These are phyloP conservation scores for Brettanomyces bruxellensis DNA, from an alignment of 805 yeast genomes.

Conservation along the genomic window DNA sequence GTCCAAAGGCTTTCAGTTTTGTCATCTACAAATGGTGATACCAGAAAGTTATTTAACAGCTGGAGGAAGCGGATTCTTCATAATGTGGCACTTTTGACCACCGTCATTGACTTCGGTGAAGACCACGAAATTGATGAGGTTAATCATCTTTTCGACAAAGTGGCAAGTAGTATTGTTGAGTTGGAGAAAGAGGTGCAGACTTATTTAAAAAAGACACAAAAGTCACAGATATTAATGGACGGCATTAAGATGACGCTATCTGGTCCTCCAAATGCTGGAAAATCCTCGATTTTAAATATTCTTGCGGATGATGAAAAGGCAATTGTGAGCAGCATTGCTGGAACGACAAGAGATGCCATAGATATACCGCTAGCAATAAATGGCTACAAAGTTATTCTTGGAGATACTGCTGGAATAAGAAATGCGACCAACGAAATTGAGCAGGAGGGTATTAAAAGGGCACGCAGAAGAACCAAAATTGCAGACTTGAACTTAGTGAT, in stretches of 20 bases:
- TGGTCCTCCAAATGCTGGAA: constrained; percentile 97
- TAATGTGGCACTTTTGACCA: constrained; percentile 68
- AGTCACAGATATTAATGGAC: constrained; percentile 53
- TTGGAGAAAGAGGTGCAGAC: constrained; percentile 37
- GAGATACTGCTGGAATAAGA: constrained; percentile 93
- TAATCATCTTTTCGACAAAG: constrained; percentile 41
- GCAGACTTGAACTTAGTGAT: constrained; percentile 69
- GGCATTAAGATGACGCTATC: constrained; percentile 70
- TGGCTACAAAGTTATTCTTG: constrained; percentile 76
- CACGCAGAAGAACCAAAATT: constrained; percentile 45
- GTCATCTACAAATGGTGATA: constrained; percentile 62
- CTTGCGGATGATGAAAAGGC: constrained; percentile 77
- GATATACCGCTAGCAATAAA: constrained; percentile 73
- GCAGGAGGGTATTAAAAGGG: constrained; percentile 71
- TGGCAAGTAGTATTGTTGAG: constrained; percentile 31
- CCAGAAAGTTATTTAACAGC: constrained; percentile 38
- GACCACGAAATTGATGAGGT: constrained; percentile 77
- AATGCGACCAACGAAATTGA: constrained; percentile 35
- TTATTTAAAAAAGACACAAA: constrained; percentile 37
- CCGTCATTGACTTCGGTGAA: constrained; percentile 90
- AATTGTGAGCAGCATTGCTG: constrained; percentile 84
- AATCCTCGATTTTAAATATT: constrained; percentile 75
- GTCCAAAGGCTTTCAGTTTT: constrained; percentile 71
- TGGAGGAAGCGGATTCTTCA: constrained; percentile 68
- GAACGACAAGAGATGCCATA: constrained; percentile 87